These are phyloP conservation scores for Aspergillus haitiensis DNA, from an alignment of 495 filamentous ascomycete species.

Conservation along the genomic window DNA sequence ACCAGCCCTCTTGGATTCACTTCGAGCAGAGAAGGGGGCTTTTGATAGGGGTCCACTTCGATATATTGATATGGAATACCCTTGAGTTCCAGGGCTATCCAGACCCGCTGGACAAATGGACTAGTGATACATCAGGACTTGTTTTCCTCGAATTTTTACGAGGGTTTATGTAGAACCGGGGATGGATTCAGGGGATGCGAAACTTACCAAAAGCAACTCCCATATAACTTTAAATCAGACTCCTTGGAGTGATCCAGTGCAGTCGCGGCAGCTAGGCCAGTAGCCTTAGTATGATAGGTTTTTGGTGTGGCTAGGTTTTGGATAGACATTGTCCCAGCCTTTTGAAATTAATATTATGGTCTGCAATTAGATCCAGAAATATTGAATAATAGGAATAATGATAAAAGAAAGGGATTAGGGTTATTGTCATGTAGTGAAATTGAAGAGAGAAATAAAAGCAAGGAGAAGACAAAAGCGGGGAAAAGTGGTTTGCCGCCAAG, in stretches of 20 bases:
- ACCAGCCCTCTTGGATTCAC: constrained; percentile 89
- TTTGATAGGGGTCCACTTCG: constrained; percentile 85
- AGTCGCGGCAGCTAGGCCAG: constrained; percentile 73
- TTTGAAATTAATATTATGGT: neutral
- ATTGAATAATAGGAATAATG: too few species aligned
- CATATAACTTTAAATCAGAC: constrained; percentile 76
- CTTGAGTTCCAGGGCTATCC: constrained; percentile 92
- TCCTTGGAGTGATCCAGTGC: constrained; percentile 69
- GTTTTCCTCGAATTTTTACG: too few species aligned
- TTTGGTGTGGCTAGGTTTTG: constrained; percentile 55
- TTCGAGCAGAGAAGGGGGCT: constrained; percentile 73
- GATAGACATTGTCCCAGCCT: constrained; percentile 48
- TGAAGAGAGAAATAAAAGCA: neutral
- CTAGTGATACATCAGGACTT: constrained; percentile 36
- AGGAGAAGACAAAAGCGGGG: constrained; percentile 9
- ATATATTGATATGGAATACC: constrained; percentile 85
- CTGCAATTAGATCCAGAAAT: too few species aligned
- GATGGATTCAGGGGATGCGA: constrained; percentile 2
- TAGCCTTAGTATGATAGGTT: constrained; percentile 79
- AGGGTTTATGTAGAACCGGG: neutral
- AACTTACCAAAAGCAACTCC: constrained; percentile 89
- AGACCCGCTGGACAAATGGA: constrained; percentile 89
- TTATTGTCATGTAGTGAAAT: constrained; percentile 15
- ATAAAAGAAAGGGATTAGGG: too few species aligned
- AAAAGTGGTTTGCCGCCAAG: neutral